Percentiles rank a stretch among this genome's conserved stretches.
phyloP scores from a whole-genome alignment of 768 basidiomycete species.

The Tulasnella sp. region DNA sequence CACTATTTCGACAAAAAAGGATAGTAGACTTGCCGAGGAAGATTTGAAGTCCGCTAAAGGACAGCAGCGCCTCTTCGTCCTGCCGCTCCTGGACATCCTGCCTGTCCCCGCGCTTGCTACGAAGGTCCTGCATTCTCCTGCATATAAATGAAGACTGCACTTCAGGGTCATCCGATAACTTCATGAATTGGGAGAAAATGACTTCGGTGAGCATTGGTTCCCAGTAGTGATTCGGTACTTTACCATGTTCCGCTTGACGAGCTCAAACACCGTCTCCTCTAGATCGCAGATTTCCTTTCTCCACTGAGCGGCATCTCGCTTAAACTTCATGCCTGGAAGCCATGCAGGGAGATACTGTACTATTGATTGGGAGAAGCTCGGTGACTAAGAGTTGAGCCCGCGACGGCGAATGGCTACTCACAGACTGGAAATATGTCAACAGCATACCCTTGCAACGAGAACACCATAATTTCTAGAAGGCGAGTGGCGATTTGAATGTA shows the following conservation, averaged over 20 bases:
- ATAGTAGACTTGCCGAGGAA: not conserved
- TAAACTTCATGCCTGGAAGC: conserved; percentile 16
- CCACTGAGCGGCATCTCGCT: not conserved
- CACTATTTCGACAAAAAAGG: not conserved
- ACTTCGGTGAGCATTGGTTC: no score
- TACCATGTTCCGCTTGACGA: not conserved
- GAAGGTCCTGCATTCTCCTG: not conserved
- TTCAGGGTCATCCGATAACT: not conserved
- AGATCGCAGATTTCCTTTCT: not conserved
- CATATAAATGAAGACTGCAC: not conserved
- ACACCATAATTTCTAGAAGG: not conserved
- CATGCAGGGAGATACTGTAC: conserved; percentile 12
- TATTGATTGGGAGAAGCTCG: not conserved
- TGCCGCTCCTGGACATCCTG: not conserved
- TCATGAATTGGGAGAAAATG: not conserved
- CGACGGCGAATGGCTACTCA: no score
- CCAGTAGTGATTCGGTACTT: no score
- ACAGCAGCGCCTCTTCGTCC: not conserved
- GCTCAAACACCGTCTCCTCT: not conserved
- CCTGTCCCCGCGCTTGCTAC: not conserved
- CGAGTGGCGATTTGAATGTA: not conserved
- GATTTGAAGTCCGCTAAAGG: not conserved
- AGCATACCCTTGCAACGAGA: not conserved
- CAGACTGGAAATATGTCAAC: not conserved
- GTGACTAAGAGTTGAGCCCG: no score